Conservation (phyloP, 1,139 yeast species). For the Protomyces pachydermus region DNA sequence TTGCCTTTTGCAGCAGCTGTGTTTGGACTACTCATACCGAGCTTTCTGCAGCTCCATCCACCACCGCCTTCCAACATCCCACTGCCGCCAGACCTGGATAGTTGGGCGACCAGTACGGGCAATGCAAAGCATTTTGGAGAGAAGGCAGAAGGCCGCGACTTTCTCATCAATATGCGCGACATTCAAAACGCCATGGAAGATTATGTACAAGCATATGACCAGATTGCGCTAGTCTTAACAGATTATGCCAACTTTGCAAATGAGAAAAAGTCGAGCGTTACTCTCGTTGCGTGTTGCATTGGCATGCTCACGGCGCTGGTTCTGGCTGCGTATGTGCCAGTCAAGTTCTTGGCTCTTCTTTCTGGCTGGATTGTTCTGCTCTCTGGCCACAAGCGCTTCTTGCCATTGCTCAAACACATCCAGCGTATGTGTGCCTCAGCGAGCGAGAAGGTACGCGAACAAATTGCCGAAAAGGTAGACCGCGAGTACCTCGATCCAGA, state of each 20-base stretch:
- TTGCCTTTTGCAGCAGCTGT: constrained; percentile 59
- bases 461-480: constrained; percentile 6
- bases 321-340: constrained; percentile 18
- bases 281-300: constrained; percentile 2
- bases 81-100: constrained; percentile 22
- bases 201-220: constrained; percentile 32
- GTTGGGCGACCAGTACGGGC: constrained; percentile 21
- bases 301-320: constrained; percentile 3
- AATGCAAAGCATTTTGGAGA: constrained; percentile 20
- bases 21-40: constrained; percentile 62
- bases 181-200: constrained; percentile 39
- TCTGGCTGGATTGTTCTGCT: constrained; percentile 19
- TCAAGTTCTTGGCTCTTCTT: constrained; percentile 3
- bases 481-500: constrained; percentile 17
- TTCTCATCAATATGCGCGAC: constrained; percentile 44
- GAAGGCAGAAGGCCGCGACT: constrained; percentile 30
- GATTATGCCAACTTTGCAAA: constrained; percentile 31
- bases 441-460: not conserved
- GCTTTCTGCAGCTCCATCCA: constrained; percentile 68
- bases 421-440: not conserved
- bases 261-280: constrained; percentile 15
- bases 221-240: constrained; percentile 13
- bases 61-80: constrained; percentile 38
- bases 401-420: constrained; percentile 2
- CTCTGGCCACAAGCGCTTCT: constrained; percentile 20